Conservation (phyloP, 208 protist genomes). For the Wallacemonas sp. region DNA sequence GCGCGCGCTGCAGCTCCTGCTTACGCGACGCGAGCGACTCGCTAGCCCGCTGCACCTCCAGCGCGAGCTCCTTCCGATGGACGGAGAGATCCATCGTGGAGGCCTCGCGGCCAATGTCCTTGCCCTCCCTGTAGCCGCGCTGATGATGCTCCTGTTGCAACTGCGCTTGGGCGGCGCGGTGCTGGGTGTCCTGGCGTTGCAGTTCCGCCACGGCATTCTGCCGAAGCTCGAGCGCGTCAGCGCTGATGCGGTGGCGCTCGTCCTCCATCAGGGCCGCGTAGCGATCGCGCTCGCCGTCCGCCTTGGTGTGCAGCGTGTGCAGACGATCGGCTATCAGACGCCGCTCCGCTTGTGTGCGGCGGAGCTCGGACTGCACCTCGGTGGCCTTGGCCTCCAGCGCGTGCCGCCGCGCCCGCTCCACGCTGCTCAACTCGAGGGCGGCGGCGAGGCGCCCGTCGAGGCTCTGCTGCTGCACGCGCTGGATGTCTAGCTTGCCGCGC, state of each 20-base stretch:
- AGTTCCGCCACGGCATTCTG: slow-evolving; percentile 69
- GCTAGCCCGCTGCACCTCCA: slow-evolving; percentile 59
- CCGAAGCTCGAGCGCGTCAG: slow-evolving; percentile 64
- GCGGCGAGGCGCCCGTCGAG: slow-evolving; percentile 33
- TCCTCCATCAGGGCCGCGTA: slow-evolving; percentile 72
- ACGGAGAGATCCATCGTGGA: slow-evolving; percentile 41
- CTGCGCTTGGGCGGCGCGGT: slow-evolving; percentile 48
- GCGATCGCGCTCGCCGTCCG: slow-evolving; percentile 57
- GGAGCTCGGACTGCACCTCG: slow-evolving; percentile 37
- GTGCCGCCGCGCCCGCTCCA: slow-evolving; percentile 51
- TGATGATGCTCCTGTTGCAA: slow-evolving; percentile 59
- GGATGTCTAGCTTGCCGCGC: slow-evolving; percentile 44
- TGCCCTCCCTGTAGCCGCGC: slow-evolving; percentile 57
- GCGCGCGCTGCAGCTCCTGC: slow-evolving; percentile 55
- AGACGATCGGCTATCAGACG: slow-evolving; percentile 38
- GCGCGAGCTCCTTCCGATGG: slow-evolving; percentile 50
- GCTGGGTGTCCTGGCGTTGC: slow-evolving; percentile 46
- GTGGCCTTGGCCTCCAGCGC: slow-evolving; percentile 37
- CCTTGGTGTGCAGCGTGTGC: slow-evolving; percentile 44
- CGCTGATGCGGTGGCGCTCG: slow-evolving; percentile 51
- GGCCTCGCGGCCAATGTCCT: slow-evolving; percentile 41
- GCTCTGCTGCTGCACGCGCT: slow-evolving; percentile 45
- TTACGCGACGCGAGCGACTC: slow-evolving; percentile 49
- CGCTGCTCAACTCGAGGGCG: slow-evolving; percentile 43
- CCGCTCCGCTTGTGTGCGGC: slow-evolving; percentile 38